phyloP scores from a whole-genome alignment of 495 filamentous ascomycete species.

The Evansstolkia leycettana region DNA sequence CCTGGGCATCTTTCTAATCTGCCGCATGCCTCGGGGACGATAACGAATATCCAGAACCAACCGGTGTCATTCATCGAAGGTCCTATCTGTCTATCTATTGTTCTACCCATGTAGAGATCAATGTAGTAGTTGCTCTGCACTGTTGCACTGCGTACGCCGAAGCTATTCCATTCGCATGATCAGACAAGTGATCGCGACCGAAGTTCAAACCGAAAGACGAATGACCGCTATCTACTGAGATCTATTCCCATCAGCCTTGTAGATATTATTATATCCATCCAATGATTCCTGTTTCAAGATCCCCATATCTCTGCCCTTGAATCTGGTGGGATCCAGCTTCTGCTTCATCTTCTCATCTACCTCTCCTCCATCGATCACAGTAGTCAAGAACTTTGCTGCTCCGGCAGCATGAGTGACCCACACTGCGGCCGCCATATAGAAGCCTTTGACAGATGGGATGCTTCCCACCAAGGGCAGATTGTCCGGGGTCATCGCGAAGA shows the following conservation, averaged over 20 bases:
- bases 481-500: slow-evolving; percentile 26
- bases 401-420: slow-evolving; percentile 27
- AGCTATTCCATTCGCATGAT: no score
- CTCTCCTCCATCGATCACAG: slow-evolving; percentile 8
- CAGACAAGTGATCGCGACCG: no score
- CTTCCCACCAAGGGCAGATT: slow-evolving; percentile 21
- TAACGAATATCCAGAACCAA: no score
- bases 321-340: slow-evolving; percentile 17
- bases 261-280: slow-evolving; percentile 21
- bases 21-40: no score
- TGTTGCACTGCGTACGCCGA: no score
- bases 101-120: no score
- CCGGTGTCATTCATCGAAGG: no score
- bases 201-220: no score
- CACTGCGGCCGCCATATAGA: slow-evolving; percentile 22
- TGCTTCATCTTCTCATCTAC: slow-evolving; percentile 10
- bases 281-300: slow-evolving; percentile 13
- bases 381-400: slow-evolving; percentile 16
- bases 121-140: no score
- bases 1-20: no score
- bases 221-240: no score
- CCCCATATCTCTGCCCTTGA: slow-evolving; percentile 12
- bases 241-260: slow-evolving; percentile 10
- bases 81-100: no score
- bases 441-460: slow-evolving; percentile 9